Evolutionary conservation across 1,139 yeast genomes (phyloP).

Genomic region (Yamadazyma epiphylla): DNA sequence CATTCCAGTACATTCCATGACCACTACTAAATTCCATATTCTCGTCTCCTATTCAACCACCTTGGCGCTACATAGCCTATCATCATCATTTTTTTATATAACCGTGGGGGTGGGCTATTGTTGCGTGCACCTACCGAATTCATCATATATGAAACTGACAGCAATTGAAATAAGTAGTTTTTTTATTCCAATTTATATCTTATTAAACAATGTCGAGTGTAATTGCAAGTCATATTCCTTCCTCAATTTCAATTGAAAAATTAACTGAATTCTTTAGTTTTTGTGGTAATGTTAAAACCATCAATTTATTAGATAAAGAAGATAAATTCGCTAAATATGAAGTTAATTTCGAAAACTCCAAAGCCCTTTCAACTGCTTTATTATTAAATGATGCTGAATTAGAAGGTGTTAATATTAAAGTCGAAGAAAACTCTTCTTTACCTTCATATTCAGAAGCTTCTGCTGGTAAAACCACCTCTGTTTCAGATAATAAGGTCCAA

Average conservation of each 20-base stretch:
- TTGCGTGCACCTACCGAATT: no score
- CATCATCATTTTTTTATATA: no score
- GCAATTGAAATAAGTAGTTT: constrained; percentile 4
- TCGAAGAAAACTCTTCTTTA: constrained; percentile 26
- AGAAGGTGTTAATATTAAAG: constrained; percentile 52
- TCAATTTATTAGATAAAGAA: constrained; percentile 27
- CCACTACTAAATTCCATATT: no score
- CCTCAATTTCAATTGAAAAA: constrained; percentile 49
- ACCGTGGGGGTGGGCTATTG: no score
- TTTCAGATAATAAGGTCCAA: constrained; percentile 22
- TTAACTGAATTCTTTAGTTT: constrained; percentile 69
- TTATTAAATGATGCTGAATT: constrained; percentile 72
- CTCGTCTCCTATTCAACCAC: no score
- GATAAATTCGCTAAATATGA: constrained; percentile 31
- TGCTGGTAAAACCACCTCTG: constrained; percentile 16
- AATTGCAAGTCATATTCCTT: constrained; percentile 35
- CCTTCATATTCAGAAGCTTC: constrained; percentile 12
- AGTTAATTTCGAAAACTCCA: constrained; percentile 53
- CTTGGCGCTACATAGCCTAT: no score
- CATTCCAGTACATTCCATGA: no score
- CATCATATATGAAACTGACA: no score
- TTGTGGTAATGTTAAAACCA: constrained; percentile 63
- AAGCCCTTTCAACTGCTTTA: constrained; percentile 72
- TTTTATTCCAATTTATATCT: constrained; percentile 1
- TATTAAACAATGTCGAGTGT: constrained; percentile 7